Evolutionary conservation across 2,329 filamentous ascomycete genomes (phyloP).

Genomic region (Trichoderma sp.): DNA sequence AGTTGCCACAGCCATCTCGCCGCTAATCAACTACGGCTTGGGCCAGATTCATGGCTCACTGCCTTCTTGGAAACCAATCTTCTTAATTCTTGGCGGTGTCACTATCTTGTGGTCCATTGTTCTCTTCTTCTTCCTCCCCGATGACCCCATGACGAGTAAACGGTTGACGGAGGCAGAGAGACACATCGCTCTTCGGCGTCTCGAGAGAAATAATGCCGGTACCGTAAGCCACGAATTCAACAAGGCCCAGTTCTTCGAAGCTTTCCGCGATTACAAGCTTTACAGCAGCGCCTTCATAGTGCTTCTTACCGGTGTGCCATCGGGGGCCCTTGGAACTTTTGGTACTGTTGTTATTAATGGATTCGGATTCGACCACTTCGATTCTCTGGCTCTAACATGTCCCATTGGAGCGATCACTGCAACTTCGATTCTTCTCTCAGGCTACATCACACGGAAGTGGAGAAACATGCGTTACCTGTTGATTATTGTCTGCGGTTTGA

Average conservation of each 20-base stretch:
- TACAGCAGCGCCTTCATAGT: slow-evolving; percentile 7
- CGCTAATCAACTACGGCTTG: slow-evolving; percentile 3
- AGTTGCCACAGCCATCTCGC: slow-evolving; percentile 4
- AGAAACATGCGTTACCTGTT: not conserved
- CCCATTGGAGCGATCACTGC: slow-evolving; percentile 7
- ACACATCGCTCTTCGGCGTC: not conserved
- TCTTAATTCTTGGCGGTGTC: not conserved
- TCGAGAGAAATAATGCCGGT: not conserved
- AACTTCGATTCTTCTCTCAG: not conserved
- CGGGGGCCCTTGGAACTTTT: not conserved
- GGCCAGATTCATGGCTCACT: not conserved
- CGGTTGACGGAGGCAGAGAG: not conserved
- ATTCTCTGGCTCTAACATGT: not conserved
- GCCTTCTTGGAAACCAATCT: slow-evolving; percentile 6
- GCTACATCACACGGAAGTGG: not conserved
- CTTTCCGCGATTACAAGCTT: slow-evolving; percentile 6
- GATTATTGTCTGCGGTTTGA: not conserved
- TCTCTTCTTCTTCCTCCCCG: not conserved
- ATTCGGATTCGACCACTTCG: not conserved
- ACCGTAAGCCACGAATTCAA: slow-evolving; percentile 6
- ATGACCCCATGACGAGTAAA: not conserved
- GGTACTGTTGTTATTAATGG: not conserved
- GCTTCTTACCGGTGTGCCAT: not conserved
- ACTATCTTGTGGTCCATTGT: not conserved
- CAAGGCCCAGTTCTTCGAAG: not conserved